These are phyloP conservation scores for Lepraria neglecta DNA, from an alignment of 495 filamentous ascomycete genomes.

Conservation along the genomic window DNA sequence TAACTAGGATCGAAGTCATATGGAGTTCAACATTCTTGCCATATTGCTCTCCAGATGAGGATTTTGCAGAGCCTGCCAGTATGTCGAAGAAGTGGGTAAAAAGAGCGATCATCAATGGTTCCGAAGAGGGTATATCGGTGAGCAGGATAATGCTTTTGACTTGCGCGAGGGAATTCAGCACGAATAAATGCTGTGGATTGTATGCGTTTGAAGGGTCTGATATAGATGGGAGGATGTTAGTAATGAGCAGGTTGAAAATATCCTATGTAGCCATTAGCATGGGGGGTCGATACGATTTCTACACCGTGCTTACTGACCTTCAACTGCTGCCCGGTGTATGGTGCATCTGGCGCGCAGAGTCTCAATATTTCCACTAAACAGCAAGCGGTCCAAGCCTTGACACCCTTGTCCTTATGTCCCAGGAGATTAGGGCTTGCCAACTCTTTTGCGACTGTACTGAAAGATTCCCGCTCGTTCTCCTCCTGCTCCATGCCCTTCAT, in stretches of 20 bases:
- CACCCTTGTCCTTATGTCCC: slow-evolving; percentile 85
- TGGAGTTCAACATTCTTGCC: slow-evolving; percentile 87
- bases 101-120: slow-evolving; percentile 67
- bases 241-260: slow-evolving; percentile 85
- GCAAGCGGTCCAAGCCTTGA: slow-evolving; percentile 78
- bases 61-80: slow-evolving; percentile 68
- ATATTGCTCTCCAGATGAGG: slow-evolving; percentile 67
- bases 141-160: slow-evolving; percentile 92
- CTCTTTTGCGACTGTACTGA: slow-evolving; percentile 81
- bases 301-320: slow-evolving; percentile 55
- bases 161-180: slow-evolving; percentile 79
- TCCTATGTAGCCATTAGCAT: slow-evolving; percentile 51
- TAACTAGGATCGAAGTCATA: slow-evolving; percentile 78
- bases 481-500: slow-evolving; percentile 84
- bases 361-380: slow-evolving; percentile 92
- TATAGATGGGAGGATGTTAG: slow-evolving; percentile 73
- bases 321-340: slow-evolving; percentile 81
- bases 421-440: slow-evolving; percentile 76
- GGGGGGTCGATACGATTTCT: neutral
- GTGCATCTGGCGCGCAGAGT: slow-evolving; percentile 91
- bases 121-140: slow-evolving; percentile 77
- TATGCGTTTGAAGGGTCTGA: slow-evolving; percentile 85
- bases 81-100: slow-evolving; percentile 90
- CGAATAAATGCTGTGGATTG: slow-evolving; percentile 85
- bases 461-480: slow-evolving; percentile 68